Evolutionary conservation across 2,329 filamentous ascomycete genomes (phyloP), one percentile per base, ranked within the genome.

Genomic region (Alternaria consortialis): DNA sequence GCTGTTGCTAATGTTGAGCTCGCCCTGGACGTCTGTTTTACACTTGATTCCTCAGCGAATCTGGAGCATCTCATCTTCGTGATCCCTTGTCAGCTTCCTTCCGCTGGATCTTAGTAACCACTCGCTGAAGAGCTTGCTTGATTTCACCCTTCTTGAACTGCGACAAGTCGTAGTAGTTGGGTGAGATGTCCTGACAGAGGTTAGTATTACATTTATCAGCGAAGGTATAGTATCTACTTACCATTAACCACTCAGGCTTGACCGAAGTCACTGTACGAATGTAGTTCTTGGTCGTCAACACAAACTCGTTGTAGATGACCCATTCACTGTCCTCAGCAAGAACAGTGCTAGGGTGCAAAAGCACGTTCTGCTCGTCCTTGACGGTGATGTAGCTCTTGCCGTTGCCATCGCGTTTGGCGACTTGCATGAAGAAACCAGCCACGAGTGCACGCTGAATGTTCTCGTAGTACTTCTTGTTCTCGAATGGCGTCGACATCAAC

Each of bases 401-500:
- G 31, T 87, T 90, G 53, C 87, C 88, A 75, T 98, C 93, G 77
- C 91, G 93, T 88, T 97, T 97, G 60, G 95, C 96, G 23, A 98
- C 92, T 79, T 99, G 95, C 95, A 99, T 99, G 85, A 99, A 99
- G 86, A 99, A 99, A 34, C 96, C 95, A 1, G 94, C 87, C 12
- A 97, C 90, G 13, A 99, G 86, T 8, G 95, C 94, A 37, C 93
- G 90, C 44, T 94, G 91, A 73, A 99, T 99, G 79, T 99, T 99
- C 78, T 89, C 93, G 81, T 98, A 99, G 84, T 99, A 99, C 76
- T 96, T 92, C 84, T 97, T 97, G 82, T 98, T 90, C 72, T 94
- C 91, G 75, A 97, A 98, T 0, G 91, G 87, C 0, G 94, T 98
- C 53, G 91, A 95, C 56, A 97, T 79, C 52, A 99, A 88, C 63